Evolutionary conservation across 306 rosid genomes (phyloP), one percentile per base, ranked within the genome.

Genomic region (Ormosia emarginata): DNA sequence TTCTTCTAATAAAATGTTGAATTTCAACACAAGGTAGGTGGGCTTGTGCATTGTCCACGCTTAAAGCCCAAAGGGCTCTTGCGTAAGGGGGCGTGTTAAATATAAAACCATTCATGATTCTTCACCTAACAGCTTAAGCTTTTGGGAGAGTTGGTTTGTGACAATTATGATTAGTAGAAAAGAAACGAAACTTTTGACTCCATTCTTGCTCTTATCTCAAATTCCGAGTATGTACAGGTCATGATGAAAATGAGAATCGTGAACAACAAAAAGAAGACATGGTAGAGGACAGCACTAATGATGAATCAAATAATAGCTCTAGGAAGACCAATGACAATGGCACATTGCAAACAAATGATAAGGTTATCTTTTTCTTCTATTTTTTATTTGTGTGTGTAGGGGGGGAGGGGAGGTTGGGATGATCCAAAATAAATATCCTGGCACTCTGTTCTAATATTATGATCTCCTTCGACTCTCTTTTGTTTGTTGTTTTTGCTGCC

Each of bases 321-420:
- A 62, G 13, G 53, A 73, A 75, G 64, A 75, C 82, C 61, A 59
- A 71, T 58, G 79, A 59, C 43, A 75, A 76, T 40, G 76, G 50
- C 77, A 79, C 8, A 77, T 79, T 84, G 77, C 89, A 65, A 75
- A 79, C 68, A 70, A 86, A 83, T 61, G 91, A 86, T 74, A 88
- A 87, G 97, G 94, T 93, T 79, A 69, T 67, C 41, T 78, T 47
- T 79, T 53, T 34, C 57, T 68, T 30, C 47, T 62, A 37, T 29
- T 58, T 68, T 64, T 33, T 57, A 46, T 80, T 73, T 46, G 17
- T 75, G 14, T 41, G 50, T 71, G 30, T 10, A 5, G 29, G 13
- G 73, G 46, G 17, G 66, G 3, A 14, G 8, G 49, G 46, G 41
- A 0, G 3, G 13, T 46, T 15, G 8, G 44, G 12, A 9, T 34